Conservation (phyloP, 2,329 filamentous ascomycete species). For the Thielaviopsis euricoi region DNA sequence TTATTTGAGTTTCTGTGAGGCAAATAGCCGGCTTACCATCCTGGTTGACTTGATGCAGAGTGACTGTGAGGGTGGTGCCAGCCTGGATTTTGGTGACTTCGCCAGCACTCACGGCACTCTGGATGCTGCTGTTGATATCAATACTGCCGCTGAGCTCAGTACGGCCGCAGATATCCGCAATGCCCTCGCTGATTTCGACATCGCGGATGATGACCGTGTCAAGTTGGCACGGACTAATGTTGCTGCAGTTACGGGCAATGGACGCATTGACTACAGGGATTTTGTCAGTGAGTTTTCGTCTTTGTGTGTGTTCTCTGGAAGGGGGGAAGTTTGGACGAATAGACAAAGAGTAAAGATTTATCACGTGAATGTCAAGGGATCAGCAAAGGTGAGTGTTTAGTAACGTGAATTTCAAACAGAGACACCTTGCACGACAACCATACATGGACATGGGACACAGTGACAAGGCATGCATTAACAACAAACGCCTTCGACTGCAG, state of each 20-base stretch:
- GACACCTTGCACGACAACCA: too few species aligned
- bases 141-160: constrained; percentile 45
- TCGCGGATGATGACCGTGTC: constrained; percentile 48
- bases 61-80: constrained; percentile 27
- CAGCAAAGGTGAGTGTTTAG: too few species aligned
- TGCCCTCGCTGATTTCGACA: constrained; percentile 32
- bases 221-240: constrained; percentile 49
- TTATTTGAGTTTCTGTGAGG: too few species aligned
- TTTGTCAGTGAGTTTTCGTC: too few species aligned
- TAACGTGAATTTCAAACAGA: too few species aligned
- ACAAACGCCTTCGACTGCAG: too few species aligned
- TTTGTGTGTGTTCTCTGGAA: too few species aligned
- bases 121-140: constrained; percentile 38
- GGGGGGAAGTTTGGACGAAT: not conserved
- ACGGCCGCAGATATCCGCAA: constrained; percentile 44
- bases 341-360: not conserved
- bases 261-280: constrained; percentile 28
- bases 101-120: constrained; percentile 28
- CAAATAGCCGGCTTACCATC: too few species aligned
- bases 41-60: constrained; percentile 36
- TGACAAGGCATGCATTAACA: too few species aligned
- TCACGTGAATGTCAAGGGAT: not conserved
- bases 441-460: too few species aligned
- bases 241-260: constrained; percentile 45
- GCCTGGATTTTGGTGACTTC: constrained; percentile 32